A percentile compares a stretch with the other conserved stretches of the same genome.
phyloP scores from a whole-genome alignment of 495 filamentous ascomycete species.

The Articulospora tetracladia region DNA sequence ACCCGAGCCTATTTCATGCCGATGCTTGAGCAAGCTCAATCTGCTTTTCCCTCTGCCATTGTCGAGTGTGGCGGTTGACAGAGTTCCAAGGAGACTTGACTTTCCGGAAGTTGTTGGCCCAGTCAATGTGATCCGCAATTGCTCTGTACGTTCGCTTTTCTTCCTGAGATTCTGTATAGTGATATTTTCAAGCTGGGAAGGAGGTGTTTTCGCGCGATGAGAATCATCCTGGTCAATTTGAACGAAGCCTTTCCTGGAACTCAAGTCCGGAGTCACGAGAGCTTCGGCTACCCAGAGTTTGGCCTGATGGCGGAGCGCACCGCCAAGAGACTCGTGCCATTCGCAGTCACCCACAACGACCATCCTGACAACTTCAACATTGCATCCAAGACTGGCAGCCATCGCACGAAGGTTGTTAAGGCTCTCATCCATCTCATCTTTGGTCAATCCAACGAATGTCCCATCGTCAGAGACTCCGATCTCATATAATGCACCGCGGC shows the following conservation, averaged over 20 bases:
- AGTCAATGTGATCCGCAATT: slow-evolving; percentile 86
- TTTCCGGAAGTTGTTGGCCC: slow-evolving; percentile 93
- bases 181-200: background rate
- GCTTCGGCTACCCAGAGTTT: slow-evolving; percentile 90
- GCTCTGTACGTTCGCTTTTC: slow-evolving; percentile 38
- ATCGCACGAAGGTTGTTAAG: slow-evolving; percentile 78
- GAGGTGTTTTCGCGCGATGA: background rate
- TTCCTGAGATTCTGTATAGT: background rate
- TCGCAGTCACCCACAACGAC: slow-evolving; percentile 86
- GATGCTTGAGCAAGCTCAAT: slow-evolving; percentile 82
- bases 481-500: slow-evolving; percentile 89
- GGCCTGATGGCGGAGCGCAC: slow-evolving; percentile 35
- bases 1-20: slow-evolving; percentile 89
- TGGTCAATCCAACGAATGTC: slow-evolving; percentile 81
- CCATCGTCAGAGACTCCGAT: slow-evolving; percentile 96
- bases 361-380: slow-evolving; percentile 76
- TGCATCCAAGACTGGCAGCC: slow-evolving; percentile 88
- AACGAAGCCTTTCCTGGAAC: slow-evolving; percentile 17
- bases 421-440: slow-evolving; percentile 90
- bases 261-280: slow-evolving; percentile 60
- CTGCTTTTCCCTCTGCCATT: slow-evolving; percentile 89
- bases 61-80: slow-evolving; percentile 83
- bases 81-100: slow-evolving; percentile 81
- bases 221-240: background rate
- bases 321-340: slow-evolving; percentile 43